Evolutionary conservation across 2,329 filamentous ascomycete genomes (phyloP), one percentile per base, ranked within the genome.

Genomic region (Hymenoscyphus linearis): DNA sequence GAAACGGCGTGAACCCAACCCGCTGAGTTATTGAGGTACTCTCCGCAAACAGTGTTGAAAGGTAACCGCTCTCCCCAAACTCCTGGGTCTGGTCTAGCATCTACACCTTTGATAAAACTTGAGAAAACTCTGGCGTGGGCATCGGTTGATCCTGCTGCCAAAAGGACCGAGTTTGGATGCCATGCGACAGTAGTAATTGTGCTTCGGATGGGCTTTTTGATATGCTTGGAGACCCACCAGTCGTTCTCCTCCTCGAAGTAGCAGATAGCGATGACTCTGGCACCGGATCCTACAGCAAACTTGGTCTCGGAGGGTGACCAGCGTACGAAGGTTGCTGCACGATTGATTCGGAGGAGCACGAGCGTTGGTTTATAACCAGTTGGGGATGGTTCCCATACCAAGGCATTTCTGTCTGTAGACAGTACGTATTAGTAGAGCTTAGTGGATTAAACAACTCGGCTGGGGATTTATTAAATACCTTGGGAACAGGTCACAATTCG

Each of bases 191-290:
- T 92, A 60, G 95, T 98, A 71, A 99, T 93, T 61, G 95, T 99
- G 75, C 92, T 96, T 68, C 93, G 90, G 71, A 99, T 96, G 22
- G 95, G 95, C 84, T 98, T 99, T 85, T 98, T 98, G 73, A 99
- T 79, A 78, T 99, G 95, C 82, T 99, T 99, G 40, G 93, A 97
- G 50, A 99, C 93, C 95, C 95, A 99, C 95, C 95, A 99, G 80
- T 99, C 93, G 77, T 99, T 97, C 77, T 99, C 95, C 75, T 96
- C 91, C 74, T 99, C 95, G 70, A 99, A 99, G 80, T 98, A 98
- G 82, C 95, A 99, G 69, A 98, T 85, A 47, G 95, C 92, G 71
- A 99, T 96, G 67, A 96, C 89, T 66, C 95, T 88, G 69, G 96
- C 95, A 64, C 95, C 95, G 31, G 93, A 97, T 63, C 95, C 95